Evolutionary conservation across 768 basidiomycete genomes (phyloP).

Genomic region (Calvatia gigantea): DNA sequence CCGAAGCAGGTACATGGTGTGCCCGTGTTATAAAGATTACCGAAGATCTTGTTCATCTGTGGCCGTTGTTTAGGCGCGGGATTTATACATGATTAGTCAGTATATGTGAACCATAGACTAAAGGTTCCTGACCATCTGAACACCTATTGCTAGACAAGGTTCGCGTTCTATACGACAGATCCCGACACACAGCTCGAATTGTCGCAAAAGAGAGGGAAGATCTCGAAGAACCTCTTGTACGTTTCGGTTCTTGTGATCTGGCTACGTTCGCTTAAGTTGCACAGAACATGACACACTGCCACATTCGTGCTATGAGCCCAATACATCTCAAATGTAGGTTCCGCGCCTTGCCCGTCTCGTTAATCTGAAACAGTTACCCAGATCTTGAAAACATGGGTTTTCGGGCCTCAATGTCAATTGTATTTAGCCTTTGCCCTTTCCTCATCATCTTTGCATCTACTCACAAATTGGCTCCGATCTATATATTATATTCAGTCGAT

Average conservation of each 20-base stretch:
- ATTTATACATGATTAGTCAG: conserved; percentile 65
- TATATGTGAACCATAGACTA: not conserved
- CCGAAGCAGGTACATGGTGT: conserved; percentile 57
- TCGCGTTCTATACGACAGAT: conserved; percentile 70
- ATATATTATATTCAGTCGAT: conserved; percentile 48
- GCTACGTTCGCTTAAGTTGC: not conserved
- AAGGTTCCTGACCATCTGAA: not conserved
- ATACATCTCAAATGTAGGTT: conserved; percentile 74
- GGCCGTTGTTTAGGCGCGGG: conserved; percentile 44
- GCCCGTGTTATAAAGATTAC: not conserved
- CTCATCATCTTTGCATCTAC: not conserved
- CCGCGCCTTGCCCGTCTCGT: not conserved
- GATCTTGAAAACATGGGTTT: conserved; percentile 82
- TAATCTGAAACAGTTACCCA: conserved; percentile 19
- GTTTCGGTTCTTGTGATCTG: conserved; percentile 15
- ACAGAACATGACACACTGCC: conserved; percentile 82
- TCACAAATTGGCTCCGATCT: not conserved
- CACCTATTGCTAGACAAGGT: conserved; percentile 61
- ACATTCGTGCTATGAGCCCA: conserved; percentile 83
- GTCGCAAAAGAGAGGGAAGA: conserved; percentile 62
- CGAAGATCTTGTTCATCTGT: not conserved
- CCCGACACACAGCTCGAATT: conserved; percentile 68
- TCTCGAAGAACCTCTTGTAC: conserved; percentile 61
- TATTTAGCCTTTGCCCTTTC: conserved; percentile 28
- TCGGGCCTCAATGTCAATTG: conserved; percentile 82